Percentiles rank a stretch among this genome's conserved stretches.
Evolutionary conservation across 805 yeast genomes (phyloP).

Genomic region (Pichia occidentalis): DNA sequence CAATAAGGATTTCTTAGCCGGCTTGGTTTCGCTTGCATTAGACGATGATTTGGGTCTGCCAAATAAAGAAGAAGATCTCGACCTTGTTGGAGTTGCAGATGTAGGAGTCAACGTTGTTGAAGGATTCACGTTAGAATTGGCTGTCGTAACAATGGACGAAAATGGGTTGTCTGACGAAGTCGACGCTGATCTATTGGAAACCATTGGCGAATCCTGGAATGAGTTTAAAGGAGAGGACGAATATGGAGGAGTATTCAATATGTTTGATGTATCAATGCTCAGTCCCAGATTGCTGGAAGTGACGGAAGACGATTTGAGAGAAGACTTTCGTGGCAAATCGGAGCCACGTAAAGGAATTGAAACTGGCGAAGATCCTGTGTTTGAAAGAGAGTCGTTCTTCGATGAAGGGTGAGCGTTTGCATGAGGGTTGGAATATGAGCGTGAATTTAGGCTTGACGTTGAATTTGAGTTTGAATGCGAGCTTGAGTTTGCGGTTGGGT

Average conservation of each 20-base stretch:
- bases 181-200: too few species aligned
- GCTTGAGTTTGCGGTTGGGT: neutral
- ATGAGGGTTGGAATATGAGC: constrained; percentile 1
- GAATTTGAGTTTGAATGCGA: constrained; percentile 14
- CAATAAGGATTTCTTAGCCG: constrained; percentile 24
- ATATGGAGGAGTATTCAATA: neutral
- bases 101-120: neutral
- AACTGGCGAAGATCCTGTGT: constrained; percentile 2
- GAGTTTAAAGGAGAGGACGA: neutral
- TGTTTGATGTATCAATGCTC: constrained; percentile 3
- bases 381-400: too few species aligned
- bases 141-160: too few species aligned
- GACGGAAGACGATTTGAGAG: constrained; percentile 8
- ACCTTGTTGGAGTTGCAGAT: neutral
- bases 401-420: neutral
- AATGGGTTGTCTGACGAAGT: too few species aligned
- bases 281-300: constrained; percentile 1
- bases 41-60: constrained; percentile 14
- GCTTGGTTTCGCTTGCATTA: constrained; percentile 8
- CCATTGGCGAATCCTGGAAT: too few species aligned
- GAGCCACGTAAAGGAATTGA: neutral
- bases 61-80: constrained; percentile 9
- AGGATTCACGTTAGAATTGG: neutral
- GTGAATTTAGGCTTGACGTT: constrained; percentile 1
- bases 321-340: constrained; percentile 9